Conservation (phyloP, 1,284 basidiomycete species). For the Peniophora sp. region DNA sequence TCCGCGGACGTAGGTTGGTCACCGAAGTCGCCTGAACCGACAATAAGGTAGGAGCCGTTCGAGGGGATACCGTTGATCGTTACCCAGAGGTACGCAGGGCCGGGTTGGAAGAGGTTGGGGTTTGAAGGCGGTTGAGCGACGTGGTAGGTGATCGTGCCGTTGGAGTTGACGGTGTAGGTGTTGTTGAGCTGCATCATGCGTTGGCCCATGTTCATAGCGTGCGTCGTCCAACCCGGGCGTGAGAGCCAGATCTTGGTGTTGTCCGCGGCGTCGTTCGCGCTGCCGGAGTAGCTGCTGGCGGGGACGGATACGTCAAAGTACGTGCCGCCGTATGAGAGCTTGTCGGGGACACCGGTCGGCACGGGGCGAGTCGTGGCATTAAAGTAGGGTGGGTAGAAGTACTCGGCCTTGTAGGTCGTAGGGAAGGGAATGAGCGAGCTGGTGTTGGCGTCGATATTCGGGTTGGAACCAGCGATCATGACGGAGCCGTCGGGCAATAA, state of each 20-base stretch:
- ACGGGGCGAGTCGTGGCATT: slow-evolving; percentile 64
- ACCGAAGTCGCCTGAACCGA: slow-evolving; percentile 73
- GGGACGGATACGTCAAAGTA: slow-evolving; percentile 64
- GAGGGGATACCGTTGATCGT: slow-evolving; percentile 81
- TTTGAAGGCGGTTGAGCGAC: slow-evolving; percentile 77
- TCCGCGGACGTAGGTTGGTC: slow-evolving; percentile 44
- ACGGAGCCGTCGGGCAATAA: slow-evolving; percentile 84
- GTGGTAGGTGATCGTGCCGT: slow-evolving; percentile 70
- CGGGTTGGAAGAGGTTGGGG: slow-evolving; percentile 77
- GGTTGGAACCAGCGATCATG: slow-evolving; percentile 86
- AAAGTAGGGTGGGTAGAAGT: slow-evolving; percentile 84
- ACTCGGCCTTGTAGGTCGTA: slow-evolving; percentile 81
- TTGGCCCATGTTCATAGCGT: slow-evolving; percentile 93
- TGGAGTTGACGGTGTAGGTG: slow-evolving; percentile 72
- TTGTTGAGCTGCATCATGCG: slow-evolving; percentile 68
- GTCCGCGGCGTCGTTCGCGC: slow-evolving; percentile 58
- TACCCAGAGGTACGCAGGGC: slow-evolving; percentile 78
- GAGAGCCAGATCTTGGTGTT: slow-evolving; percentile 76
- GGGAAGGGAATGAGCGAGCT: slow-evolving; percentile 52
- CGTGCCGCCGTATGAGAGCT: slow-evolving; percentile 78
- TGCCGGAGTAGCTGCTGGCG: slow-evolving; percentile 53
- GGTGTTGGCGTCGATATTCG: slow-evolving; percentile 78
- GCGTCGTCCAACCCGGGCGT: slow-evolving; percentile 88
- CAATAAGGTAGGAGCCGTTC: slow-evolving; percentile 63
- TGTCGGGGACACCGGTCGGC: slow-evolving; percentile 64